A percentile compares a stretch with the other conserved stretches of the same genome.
Evolutionary conservation across 805 yeast species (phyloP).

Genomic region (Saccharomycopsis javanensis): DNA sequence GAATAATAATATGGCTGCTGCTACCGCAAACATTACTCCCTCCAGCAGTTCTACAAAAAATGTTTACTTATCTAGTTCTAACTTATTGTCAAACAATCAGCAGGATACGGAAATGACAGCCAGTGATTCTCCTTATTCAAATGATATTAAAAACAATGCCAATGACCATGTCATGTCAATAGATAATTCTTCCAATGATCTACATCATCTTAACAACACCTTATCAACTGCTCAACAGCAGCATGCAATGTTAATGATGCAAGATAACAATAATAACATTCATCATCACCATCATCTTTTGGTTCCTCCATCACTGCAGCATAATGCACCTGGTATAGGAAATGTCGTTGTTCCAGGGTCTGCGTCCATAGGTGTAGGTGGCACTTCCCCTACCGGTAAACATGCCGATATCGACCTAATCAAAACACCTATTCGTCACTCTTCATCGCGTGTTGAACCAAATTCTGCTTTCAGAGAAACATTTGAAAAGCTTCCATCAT

Average conservation of each 20-base stretch:
- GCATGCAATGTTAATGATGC: background rate
- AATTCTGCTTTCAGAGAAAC: slow-evolving; percentile 44
- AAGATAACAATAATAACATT: background rate
- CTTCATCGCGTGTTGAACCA: slow-evolving; percentile 85
- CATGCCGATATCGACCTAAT: slow-evolving; percentile 71
- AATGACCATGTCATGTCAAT: background rate
- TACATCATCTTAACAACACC: background rate
- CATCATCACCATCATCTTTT: background rate
- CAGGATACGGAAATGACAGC: background rate
- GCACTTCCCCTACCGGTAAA: slow-evolving; percentile 55
- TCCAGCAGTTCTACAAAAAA: background rate
- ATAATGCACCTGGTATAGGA: slow-evolving; percentile 10
- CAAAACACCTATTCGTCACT: slow-evolving; percentile 80
- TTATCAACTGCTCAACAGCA: background rate
- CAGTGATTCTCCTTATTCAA: background rate
- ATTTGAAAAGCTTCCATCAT: slow-evolving; percentile 69
- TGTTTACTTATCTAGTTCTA: slow-evolving; percentile 10
- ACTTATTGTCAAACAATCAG: slow-evolving; percentile 6
- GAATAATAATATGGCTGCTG: background rate
- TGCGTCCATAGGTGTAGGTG: slow-evolving; percentile 45
- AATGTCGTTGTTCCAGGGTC: slow-evolving; percentile 25
- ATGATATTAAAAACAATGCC: background rate
- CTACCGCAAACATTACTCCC: background rate
- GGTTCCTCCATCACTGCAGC: background rate
- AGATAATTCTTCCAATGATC: background rate